Evolutionary conservation across 345 rosid species (phyloP), one percentile per base, ranked within the genome.

Genomic region (Corchorus olitorius): DNA sequence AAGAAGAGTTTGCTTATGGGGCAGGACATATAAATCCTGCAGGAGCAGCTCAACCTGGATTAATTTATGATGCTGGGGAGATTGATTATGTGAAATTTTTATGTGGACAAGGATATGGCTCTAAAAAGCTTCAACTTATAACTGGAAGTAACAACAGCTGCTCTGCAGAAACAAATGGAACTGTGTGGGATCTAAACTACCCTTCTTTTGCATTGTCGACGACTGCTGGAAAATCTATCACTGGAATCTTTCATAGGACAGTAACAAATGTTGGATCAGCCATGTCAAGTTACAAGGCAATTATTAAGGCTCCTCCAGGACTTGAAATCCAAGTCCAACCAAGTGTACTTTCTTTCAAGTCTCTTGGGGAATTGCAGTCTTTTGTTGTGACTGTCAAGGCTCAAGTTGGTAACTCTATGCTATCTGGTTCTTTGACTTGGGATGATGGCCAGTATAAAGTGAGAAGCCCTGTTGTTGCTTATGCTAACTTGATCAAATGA

Each of bases 231-330:
- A 43, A 48, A 17, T 54, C 69, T 0, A 66, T 72, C 3, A 76
- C 73, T 4, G 71, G 78, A 13, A 61, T 54, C 35, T 85, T 88
- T 61, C 82, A 69, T 7, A 77, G 88, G 77, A 81, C 79, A 8
- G 80, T 85, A 5, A 85, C 84, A 1, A 85, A 88, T 52, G 92
- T 86, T 4, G 89, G 89, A 1, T n/a, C 50, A 3, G 78, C 78
- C 0, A 27, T 2, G 9, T 84, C 86, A 13, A 77, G 34, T 16
- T 83, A 85, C 76, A 76, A 35, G 72, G 81, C 81, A 14, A 52
- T 34, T 1, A 74, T 82, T 65, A 46, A 20, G 15, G 68, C 82
- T 14, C 65, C 74, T 3, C 39, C 60, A 5, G 83, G 83, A 4
- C 82, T 88, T 39, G 7, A 60, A 35, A 75, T 86, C 58, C 27